Conservation (phyloP, 106 monocot species). For the Iris macrosiphon region DNA sequence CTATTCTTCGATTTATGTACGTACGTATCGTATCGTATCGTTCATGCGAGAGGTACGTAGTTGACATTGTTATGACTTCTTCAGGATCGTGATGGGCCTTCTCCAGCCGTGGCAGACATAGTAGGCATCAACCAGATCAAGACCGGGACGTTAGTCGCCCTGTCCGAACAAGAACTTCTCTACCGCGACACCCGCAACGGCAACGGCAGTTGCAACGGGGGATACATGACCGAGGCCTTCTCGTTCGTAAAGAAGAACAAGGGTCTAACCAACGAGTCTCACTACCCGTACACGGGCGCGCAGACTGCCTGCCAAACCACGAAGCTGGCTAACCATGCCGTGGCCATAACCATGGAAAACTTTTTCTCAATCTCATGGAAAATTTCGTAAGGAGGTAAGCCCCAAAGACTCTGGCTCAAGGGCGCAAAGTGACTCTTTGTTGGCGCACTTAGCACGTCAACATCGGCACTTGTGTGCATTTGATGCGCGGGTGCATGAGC, state of each 20-base stretch:
- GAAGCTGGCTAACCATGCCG: slow-evolving; percentile 10
- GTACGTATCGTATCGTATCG: no score
- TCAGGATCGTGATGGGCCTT: slow-evolving; percentile 44
- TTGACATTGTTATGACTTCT: no score
- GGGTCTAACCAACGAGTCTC: slow-evolving; percentile 20
- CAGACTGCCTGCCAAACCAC: slow-evolving; percentile 9
- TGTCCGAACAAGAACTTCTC: slow-evolving; percentile 42
- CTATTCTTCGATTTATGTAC: no score
- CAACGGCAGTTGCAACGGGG: slow-evolving; percentile 34
- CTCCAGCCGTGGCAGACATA: slow-evolving; percentile 35
- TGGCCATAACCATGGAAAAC: slow-evolving; percentile 19
- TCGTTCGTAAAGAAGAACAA: slow-evolving; percentile 22
- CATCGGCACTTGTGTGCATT: no score
- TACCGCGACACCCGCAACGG: slow-evolving; percentile 22
- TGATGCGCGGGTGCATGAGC: no score
- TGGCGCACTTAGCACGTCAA: no score
- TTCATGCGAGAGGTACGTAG: no score
- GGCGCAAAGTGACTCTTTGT: no score
- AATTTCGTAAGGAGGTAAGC: no score
- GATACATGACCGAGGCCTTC: slow-evolving; percentile 30
- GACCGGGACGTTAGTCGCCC: slow-evolving; percentile 11
- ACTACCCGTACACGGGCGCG: slow-evolving; percentile 26
- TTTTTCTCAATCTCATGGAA: no score
- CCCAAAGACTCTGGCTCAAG: no score
- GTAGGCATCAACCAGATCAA: slow-evolving; percentile 40